Base-by-base conservation (phyloP, 805 yeast species). In the Candida qinlingensis region DNA sequence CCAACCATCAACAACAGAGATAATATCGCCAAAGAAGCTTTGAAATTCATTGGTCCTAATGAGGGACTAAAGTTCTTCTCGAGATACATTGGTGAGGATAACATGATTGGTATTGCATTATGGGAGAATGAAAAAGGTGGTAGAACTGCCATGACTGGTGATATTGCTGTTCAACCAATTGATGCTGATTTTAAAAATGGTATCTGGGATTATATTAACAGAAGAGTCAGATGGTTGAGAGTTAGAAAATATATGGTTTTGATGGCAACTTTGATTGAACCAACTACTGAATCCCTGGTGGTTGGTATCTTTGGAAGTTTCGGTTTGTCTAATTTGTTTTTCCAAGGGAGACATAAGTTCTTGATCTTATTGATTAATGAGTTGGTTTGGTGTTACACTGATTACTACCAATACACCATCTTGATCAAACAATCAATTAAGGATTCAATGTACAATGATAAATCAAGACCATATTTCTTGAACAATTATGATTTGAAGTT, bases 161-260 rank as follows among this genome's bases (percentile, higher is more conserved):
- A 89, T 61, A 76, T 80, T 42, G 96, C 82, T 1, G 67, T 87
- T 4, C 97, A 89, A 61, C 96, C 96, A 0, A 65, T 80, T 26
- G 73, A 73, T 30, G 70, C 67, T 30, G 71, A 66, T 46, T 61
- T 70, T 11, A 55, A 53, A 26, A 61, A 60, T 34, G 70, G 68
- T 0, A 57, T 81, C 10, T 54, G 59, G 39, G 87, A 85, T 54
- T 89, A 85, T 62, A 70, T 81, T 45, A 64, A 73, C 41, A 72
- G 97, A 47, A 69, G 97, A 47, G 80, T 84, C 28, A 71, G 97
- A 48, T 89, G 97, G 97, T 67, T 89, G 26, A 72, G 96, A 39
- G 95, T 88, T 10, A 71, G 97, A 34, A 86, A 85, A 59, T 87
- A 87, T 62, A 88, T 89, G 95, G 96, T 89, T 4, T 67, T 84